phyloP scores from a whole-genome alignment of 2,329 filamentous ascomycete species.

The Chaetomium strumarium region DNA sequence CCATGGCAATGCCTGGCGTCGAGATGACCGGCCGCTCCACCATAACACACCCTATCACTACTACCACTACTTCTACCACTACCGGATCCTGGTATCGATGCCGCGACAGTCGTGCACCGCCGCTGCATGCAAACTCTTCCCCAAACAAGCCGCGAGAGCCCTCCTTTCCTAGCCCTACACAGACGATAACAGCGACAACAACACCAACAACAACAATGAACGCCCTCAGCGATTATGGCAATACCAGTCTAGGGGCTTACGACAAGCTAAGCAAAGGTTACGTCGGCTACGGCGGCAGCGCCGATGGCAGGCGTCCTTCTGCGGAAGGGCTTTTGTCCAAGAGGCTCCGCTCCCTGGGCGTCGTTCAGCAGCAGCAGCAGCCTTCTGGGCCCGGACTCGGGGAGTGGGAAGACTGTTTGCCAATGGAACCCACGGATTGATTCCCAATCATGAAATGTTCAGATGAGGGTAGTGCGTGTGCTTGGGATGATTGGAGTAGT shows the following conservation, averaged over 20 bases:
- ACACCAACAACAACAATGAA: neutral
- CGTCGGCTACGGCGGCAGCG: conserved; percentile 46
- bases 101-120: too few species aligned
- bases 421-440: too few species aligned
- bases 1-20: conserved; percentile 23
- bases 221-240: too few species aligned
- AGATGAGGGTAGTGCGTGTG: too few species aligned
- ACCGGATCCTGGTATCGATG: too few species aligned
- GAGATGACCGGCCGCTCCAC: conserved; percentile 14
- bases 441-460: too few species aligned
- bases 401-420: too few species aligned
- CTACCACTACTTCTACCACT: neutral
- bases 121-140: too few species aligned
- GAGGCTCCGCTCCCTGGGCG: conserved; percentile 7
- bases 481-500: too few species aligned
- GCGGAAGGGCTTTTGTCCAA: conserved; percentile 36
- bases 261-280: conserved; percentile 65
- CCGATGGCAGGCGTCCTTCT: conserved; percentile 29
- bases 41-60: neutral
- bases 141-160: too few species aligned
- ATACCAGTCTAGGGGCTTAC: conserved; percentile 37
- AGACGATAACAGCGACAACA: conserved; percentile 10
- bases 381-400: too few species aligned
- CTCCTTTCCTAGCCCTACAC: too few species aligned
- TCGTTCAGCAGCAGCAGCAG: neutral